phyloP scores from a whole-genome alignment of 129 eudicot species.

The Saussurea involucrata region DNA sequence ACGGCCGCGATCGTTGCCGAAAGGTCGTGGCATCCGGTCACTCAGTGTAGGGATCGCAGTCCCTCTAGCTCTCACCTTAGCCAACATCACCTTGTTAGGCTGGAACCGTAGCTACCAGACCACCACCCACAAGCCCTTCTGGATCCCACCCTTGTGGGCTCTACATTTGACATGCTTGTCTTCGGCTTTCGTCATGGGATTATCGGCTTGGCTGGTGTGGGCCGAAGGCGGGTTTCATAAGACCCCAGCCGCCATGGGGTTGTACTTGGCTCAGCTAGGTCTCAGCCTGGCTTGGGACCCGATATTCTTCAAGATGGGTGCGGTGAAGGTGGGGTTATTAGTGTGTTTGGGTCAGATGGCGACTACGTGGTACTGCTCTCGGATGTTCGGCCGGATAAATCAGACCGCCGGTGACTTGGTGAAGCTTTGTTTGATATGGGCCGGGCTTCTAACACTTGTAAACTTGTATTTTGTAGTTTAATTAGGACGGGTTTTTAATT shows the following conservation, averaged over 20 bases:
- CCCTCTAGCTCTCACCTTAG: slow-evolving; percentile 53
- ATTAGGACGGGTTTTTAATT: background rate
- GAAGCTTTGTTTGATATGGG: slow-evolving; percentile 69
- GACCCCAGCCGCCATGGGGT: slow-evolving; percentile 40
- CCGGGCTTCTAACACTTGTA: slow-evolving; percentile 48
- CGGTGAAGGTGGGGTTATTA: slow-evolving; percentile 44
- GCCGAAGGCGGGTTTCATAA: slow-evolving; percentile 83
- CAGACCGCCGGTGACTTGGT: slow-evolving; percentile 76
- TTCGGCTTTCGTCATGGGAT: slow-evolving; percentile 48
- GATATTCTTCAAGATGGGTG: slow-evolving; percentile 54
- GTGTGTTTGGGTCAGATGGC: slow-evolving; percentile 56
- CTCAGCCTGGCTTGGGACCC: slow-evolving; percentile 77
- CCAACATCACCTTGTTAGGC: slow-evolving; percentile 52
- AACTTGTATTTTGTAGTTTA: slow-evolving; percentile 49
- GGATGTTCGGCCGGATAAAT: slow-evolving; percentile 48
- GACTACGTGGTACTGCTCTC: slow-evolving; percentile 37
- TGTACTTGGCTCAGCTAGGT: slow-evolving; percentile 56
- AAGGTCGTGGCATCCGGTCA: slow-evolving; percentile 69
- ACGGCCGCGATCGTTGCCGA: slow-evolving; percentile 31
- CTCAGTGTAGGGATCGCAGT: slow-evolving; percentile 51
- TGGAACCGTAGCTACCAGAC: slow-evolving; percentile 32
- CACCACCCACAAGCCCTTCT: slow-evolving; percentile 37
- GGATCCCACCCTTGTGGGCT: slow-evolving; percentile 75
- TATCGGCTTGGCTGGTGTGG: slow-evolving; percentile 89
- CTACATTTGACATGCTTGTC: slow-evolving; percentile 47